These are phyloP conservation scores for Boletus calvinii DNA, from an alignment of 1,284 basidiomycete species.

Conservation along the genomic window DNA sequence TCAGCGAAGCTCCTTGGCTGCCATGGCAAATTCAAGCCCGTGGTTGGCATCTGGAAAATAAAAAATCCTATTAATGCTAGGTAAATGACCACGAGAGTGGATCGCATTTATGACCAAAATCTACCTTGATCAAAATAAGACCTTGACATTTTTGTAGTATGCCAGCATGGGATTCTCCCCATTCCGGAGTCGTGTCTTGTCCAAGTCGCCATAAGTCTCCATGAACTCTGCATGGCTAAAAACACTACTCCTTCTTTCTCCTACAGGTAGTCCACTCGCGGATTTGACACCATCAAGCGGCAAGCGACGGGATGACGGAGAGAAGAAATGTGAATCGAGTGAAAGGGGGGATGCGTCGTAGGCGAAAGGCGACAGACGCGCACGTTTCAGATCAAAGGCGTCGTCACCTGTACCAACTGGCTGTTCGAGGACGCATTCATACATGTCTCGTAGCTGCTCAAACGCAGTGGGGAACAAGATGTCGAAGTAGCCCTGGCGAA, in stretches of 20 bases:
- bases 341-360: conserved; percentile 48
- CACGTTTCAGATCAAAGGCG: conserved; percentile 29
- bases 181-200: conserved; percentile 63
- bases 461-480: conserved; percentile 99
- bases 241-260: conserved; percentile 76
- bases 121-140: conserved; percentile 56
- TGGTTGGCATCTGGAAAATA: background rate
- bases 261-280: conserved; percentile 75
- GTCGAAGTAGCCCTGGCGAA: conserved; percentile 96
- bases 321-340: conserved; percentile 67
- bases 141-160: conserved; percentile 89
- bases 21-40: background rate
- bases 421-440: conserved; percentile 75
- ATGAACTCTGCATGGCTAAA: conserved; percentile 87
- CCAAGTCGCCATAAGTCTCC: conserved; percentile 74
- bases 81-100: background rate
- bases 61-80: background rate
- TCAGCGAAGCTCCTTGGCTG: background rate
- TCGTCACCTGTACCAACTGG: conserved; percentile 34
- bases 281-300: conserved; percentile 67
- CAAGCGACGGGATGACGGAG: conserved; percentile 55
- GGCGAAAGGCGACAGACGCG: conserved; percentile 48
- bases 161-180: conserved; percentile 88
- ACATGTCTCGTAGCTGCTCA: conserved; percentile 80
- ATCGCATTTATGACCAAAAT: background rate